These are phyloP conservation scores for Cicer pinnatifidum DNA, from an alignment of 306 rosid genomes.

Conservation along the genomic window DNA sequence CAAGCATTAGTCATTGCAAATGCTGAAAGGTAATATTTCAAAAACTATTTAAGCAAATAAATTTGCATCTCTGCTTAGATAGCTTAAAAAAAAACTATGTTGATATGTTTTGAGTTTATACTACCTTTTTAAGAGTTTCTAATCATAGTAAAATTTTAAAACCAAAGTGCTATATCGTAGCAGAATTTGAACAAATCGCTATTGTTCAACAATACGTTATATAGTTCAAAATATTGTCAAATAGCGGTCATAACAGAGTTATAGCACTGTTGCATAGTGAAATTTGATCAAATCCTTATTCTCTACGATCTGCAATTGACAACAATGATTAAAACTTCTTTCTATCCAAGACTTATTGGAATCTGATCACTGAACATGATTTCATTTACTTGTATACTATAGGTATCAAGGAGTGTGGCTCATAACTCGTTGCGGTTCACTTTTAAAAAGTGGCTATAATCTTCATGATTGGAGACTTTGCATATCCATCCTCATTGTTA, in stretches of 20 bases:
- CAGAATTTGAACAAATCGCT: too few relatives aligned
- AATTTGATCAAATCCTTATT: too few relatives aligned
- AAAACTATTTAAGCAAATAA: not conserved
- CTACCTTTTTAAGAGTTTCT: not conserved
- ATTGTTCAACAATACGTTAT: too few relatives aligned
- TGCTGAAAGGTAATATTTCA: constrained; percentile 75
- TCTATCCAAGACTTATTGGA: constrained; percentile 1
- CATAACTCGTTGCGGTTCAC: constrained; percentile 77
- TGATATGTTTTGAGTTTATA: not conserved
- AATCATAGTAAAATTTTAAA: not conserved
- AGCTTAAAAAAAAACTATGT: not conserved
- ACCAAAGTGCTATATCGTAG: not conserved
- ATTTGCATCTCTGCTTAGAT: constrained; percentile 2
- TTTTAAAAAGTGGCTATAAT: constrained; percentile 62
- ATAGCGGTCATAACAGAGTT: too few relatives aligned
- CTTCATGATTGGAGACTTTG: constrained; percentile 83
- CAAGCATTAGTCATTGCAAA: constrained; percentile 84
- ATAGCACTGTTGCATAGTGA: too few relatives aligned
- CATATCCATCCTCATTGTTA: constrained; percentile 58
- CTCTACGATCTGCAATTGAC: too few relatives aligned
- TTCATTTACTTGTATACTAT: constrained; percentile 33
- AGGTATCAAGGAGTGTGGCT: constrained; percentile 97
- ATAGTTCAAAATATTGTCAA: too few relatives aligned
- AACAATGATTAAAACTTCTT: not conserved
- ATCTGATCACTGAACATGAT: constrained; percentile 4